Conservation (phyloP, 768 basidiomycete species). For the Dictyophora rubrovolvata region DNA sequence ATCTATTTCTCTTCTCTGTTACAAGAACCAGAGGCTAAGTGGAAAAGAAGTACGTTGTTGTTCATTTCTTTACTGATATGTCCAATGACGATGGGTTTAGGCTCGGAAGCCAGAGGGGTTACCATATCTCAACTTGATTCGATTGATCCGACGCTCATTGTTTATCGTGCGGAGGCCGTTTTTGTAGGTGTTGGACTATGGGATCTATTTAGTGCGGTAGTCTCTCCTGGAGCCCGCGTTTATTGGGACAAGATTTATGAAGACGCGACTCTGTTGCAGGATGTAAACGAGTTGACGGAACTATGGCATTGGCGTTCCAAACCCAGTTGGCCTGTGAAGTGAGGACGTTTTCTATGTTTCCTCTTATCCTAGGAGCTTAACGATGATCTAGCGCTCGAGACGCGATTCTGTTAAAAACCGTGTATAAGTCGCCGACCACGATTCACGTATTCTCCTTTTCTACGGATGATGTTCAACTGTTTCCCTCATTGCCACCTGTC, state of each 20-base stretch:
- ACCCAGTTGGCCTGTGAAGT: conserved; percentile 91
- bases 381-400: conserved; percentile 63
- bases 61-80: conserved; percentile 9
- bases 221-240: conserved; percentile 71
- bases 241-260: conserved; percentile 90
- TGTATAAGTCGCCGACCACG: conserved; percentile 92
- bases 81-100: conserved; percentile 26
- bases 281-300: conserved; percentile 83
- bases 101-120: conserved; percentile 79
- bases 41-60: conserved; percentile 64
- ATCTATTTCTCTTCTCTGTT: conserved; percentile 96
- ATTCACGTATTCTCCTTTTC: conserved; percentile 96
- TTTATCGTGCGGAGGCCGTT: conserved; percentile 93
- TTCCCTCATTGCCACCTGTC: conserved; percentile 56
- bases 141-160: conserved; percentile 92
- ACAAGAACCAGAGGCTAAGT: conserved; percentile 97
- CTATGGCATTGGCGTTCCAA: conserved; percentile 90
- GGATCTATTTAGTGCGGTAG: conserved; percentile 84
- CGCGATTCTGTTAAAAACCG: conserved; percentile 82
- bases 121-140: conserved; percentile 93
- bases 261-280: conserved; percentile 76
- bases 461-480: conserved; percentile 78
- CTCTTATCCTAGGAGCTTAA: not conserved
- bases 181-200: conserved; percentile 94
- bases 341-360: conserved; percentile 23